Conservation (phyloP, 2,329 filamentous ascomycete species). For the Colletotrichum sp. region DNA sequence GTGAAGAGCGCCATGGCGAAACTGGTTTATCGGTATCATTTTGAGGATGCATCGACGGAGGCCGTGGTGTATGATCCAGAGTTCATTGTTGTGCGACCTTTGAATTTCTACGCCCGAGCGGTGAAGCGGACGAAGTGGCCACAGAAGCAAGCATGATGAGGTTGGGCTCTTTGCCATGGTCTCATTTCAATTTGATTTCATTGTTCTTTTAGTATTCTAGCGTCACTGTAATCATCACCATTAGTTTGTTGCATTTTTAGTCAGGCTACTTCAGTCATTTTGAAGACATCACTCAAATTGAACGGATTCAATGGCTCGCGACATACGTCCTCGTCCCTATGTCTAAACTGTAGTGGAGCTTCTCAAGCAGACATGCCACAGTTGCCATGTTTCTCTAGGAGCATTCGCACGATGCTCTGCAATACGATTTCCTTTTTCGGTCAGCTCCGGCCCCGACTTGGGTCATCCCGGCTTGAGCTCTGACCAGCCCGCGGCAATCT, state of each 20-base stretch:
- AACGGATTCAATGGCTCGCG: background rate
- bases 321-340: background rate
- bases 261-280: background rate
- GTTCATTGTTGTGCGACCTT: conserved; percentile 22
- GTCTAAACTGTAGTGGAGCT: background rate
- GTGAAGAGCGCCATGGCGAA: conserved; percentile 4
- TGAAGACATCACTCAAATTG: background rate
- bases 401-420: background rate
- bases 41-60: conserved; percentile 21
- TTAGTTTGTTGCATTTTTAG: background rate
- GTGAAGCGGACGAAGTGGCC: background rate
- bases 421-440: background rate
- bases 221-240: background rate
- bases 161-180: background rate
- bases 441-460: background rate
- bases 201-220: fast-evolving
- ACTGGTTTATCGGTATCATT: conserved; percentile 16
- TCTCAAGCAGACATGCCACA: background rate
- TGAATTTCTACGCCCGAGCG: conserved; percentile 25
- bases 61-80: conserved; percentile 23
- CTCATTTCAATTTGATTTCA: background rate
- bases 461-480: background rate
- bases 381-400: background rate
- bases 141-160: background rate
- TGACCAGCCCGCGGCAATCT: background rate